phyloP scores from a whole-genome alignment of 2,329 filamentous ascomycete genomes.

The Dendrostoma leiphaemia region DNA sequence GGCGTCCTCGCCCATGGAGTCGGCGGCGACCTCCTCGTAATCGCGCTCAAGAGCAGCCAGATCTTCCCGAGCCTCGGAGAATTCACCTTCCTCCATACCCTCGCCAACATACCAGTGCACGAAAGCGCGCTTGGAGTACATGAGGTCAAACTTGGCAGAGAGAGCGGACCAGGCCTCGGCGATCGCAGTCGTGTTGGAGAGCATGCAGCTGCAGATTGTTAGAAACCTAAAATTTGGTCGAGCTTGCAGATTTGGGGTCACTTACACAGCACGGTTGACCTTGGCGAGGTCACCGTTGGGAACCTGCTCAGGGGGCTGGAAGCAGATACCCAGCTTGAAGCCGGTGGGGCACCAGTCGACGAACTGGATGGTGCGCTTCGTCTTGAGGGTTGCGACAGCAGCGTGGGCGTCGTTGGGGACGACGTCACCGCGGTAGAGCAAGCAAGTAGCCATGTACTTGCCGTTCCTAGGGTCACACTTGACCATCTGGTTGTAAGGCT shows the following conservation, averaged over 20 bases:
- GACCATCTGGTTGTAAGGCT: slow-evolving; percentile 99
- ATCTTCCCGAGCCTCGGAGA: slow-evolving; percentile 98
- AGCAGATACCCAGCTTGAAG: slow-evolving; percentile 99
- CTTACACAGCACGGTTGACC: slow-evolving; percentile 96
- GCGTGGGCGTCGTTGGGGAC: slow-evolving; percentile 93
- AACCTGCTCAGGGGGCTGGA: slow-evolving; percentile 93
- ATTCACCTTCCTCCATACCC: slow-evolving; percentile 99
- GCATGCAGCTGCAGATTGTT: slow-evolving; percentile 71
- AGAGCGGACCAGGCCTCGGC: slow-evolving; percentile 97
- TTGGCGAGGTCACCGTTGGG: slow-evolving; percentile 97
- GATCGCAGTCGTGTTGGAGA: slow-evolving; percentile 98
- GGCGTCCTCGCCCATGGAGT: slow-evolving; percentile 86
- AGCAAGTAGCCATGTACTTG: slow-evolving; percentile 99
- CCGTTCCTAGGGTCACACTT: slow-evolving; percentile 98
- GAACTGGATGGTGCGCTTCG: slow-evolving; percentile 98
- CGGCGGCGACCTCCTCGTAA: slow-evolving; percentile 97
- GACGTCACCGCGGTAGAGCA: slow-evolving; percentile 97
- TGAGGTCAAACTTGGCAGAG: slow-evolving; percentile 98
- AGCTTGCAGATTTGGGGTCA: slow-evolving; percentile 31
- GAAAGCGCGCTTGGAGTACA: slow-evolving; percentile 99
- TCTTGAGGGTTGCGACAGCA: slow-evolving; percentile 95
- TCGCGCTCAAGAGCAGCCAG: slow-evolving; percentile 96
- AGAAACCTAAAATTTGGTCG: not conserved
- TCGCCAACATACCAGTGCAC: slow-evolving; percentile 99
- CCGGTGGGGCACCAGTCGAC: slow-evolving; percentile 99